phyloP scores from a whole-genome alignment of 208 protist species.

The Balamuthia mandrillaris region DNA sequence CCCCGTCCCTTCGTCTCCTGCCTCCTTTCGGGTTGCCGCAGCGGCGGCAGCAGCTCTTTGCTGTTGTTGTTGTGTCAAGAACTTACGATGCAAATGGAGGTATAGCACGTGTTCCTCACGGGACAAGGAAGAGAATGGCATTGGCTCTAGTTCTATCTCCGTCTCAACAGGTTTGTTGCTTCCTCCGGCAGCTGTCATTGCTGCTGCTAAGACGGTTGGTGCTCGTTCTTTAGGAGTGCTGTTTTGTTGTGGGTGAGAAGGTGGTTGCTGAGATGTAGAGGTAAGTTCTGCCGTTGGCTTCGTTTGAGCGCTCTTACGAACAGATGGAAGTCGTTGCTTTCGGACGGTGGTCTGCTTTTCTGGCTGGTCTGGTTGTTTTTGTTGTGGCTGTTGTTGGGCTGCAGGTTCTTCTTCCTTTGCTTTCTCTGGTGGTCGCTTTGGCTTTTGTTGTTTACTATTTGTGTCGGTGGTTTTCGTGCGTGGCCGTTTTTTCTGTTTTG shows the following conservation, averaged over 20 bases:
- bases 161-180: background rate
- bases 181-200: background rate
- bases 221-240: background rate
- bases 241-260: background rate
- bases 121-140: background rate
- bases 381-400: no score
- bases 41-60: background rate
- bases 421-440: no score
- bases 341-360: no score
- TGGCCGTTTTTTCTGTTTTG: no score
- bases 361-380: no score
- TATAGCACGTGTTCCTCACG: background rate
- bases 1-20: no score
- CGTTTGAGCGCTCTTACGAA: no score
- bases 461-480: no score
- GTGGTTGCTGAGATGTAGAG: background rate
- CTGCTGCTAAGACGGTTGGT: background rate
- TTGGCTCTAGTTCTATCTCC: background rate
- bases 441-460: no score
- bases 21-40: background rate
- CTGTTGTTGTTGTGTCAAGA: background rate
- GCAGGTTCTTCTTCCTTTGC: no score
- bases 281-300: no score
- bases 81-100: background rate
- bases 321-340: no score